Evolutionary conservation across 768 basidiomycete species (phyloP).

Genomic region (Leccinum broughii): DNA sequence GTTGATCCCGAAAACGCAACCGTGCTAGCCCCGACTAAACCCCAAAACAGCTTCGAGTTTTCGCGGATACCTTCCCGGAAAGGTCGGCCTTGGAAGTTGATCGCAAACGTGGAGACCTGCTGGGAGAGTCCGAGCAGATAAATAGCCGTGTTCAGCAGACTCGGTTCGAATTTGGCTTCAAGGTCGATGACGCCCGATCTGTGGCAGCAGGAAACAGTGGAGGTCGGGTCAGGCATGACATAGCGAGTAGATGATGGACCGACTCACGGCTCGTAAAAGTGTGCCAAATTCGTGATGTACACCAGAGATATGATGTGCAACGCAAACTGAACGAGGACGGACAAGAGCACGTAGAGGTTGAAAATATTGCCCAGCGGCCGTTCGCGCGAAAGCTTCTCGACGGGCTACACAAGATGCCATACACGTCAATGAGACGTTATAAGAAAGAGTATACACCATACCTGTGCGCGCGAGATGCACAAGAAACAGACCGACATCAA

Average conservation of each 20-base stretch:
- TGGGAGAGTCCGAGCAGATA: conserved; percentile 94
- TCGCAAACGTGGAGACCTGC: conserved; percentile 97
- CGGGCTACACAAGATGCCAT: conserved; percentile 71
- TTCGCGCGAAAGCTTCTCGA: conserved; percentile 92
- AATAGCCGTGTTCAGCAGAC: conserved; percentile 93
- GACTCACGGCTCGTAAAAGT: conserved; percentile 72
- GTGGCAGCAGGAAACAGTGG: too few relatives aligned
- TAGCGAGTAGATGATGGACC: background rate
- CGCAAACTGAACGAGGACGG: conserved; percentile 90
- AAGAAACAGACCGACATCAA: conserved; percentile 99
- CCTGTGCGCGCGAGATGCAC: conserved; percentile 97
- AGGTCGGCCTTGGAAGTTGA: conserved; percentile 98
- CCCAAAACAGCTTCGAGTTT: conserved; percentile 91
- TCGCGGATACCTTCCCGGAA: conserved; percentile 98
- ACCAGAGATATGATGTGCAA: conserved; percentile 88
- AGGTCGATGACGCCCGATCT: conserved; percentile 82
- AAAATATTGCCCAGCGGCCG: conserved; percentile 95
- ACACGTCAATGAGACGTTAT: conserved; percentile 1
- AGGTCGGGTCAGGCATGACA: background rate
- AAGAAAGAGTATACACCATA: conserved; percentile 37
- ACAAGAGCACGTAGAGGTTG: conserved; percentile 92
- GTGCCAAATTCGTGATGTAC: conserved; percentile 89
- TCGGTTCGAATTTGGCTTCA: conserved; percentile 96
- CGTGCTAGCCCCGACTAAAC: conserved; percentile 81
- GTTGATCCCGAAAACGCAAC: conserved; percentile 95